Base-by-base conservation (phyloP, 768 basidiomycete genomes). In the Pholiota molesta region DNA sequence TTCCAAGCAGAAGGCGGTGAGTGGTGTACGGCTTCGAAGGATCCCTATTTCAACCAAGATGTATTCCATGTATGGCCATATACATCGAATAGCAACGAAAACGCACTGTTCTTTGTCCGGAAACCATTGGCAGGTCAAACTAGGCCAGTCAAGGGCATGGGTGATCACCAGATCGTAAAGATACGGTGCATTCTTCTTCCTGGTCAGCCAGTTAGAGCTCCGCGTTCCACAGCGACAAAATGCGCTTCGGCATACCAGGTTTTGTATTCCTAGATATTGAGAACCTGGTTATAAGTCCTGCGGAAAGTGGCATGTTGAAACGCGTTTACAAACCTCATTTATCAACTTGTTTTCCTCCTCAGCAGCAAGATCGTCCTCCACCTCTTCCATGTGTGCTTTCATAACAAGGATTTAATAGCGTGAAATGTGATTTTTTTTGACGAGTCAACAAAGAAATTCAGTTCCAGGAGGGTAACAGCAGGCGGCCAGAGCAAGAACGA, bases 101-200 rank as follows among this genome's bases (percentile, higher is more conserved):
- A 76, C 93, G 71, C 68, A 96, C 96, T 87, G 86, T 77, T 98
- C 94, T 75, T 88, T 90, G 81, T 99, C 97, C 0, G 97, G 97
- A 75, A 99, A 92, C 97, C 97, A 99, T 78, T 99, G 97, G 74
- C 94, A 95, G 5, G 97, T 99, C 71, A 99, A 74, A 70, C 90
- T 94, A 19, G 97, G 97, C 97, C 97, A 99, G 76, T 97, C 95
- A 54, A 99, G 83, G 33, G 97, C 97, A 73, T 99, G 97, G 1
- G 97, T 98, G 69, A 99, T 90, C 66, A 99, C 94, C 23, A 97
- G 83, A 75, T 99, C 97, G 75, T 99, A 99, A 14, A 99, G 86
- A 78, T 97, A 99, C 13, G 96, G 97, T 57, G 96, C 94, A 77
- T 96, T 97, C 79, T 95, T 95, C 83, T 95, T 95, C 92, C 92